Evolutionary conservation across 371 early-diverging fungal species (phyloP).

Genomic region (Mucor velutinosus): DNA sequence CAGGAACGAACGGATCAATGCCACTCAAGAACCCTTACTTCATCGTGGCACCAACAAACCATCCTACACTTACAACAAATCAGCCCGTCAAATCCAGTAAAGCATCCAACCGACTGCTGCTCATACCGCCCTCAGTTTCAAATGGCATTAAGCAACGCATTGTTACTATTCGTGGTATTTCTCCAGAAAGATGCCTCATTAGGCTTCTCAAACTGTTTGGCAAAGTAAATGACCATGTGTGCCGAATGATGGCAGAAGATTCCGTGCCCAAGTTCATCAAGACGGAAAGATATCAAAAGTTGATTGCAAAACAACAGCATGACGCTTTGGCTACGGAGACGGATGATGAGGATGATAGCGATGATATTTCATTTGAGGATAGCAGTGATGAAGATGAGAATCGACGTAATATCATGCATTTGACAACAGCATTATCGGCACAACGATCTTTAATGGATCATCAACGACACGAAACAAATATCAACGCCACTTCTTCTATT

Average conservation of each 20-base stretch:
- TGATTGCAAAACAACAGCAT: conserved; percentile 16
- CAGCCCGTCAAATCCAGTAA: background rate
- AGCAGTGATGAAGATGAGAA: conserved; percentile 12
- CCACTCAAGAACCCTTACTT: background rate
- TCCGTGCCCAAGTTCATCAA: conserved; percentile 77
- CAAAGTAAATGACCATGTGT: conserved; percentile 70
- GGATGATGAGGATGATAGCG: background rate
- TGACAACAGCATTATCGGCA: conserved; percentile 9
- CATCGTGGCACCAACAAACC: background rate
- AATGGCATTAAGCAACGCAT: conserved; percentile 3
- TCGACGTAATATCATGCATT: background rate
- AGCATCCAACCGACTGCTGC: background rate
- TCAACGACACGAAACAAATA: background rate
- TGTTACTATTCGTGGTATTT: conserved; percentile 5
- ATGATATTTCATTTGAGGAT: background rate
- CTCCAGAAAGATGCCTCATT: conserved; percentile 18
- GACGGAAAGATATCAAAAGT: conserved; percentile 59
- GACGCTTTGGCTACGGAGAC: background rate
- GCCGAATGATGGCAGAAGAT: conserved; percentile 75
- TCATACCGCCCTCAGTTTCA: conserved; percentile 14
- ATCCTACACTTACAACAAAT: background rate
- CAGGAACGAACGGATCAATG: background rate
- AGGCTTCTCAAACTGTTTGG: conserved; percentile 55
- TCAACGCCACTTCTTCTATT: background rate
- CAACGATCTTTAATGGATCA: conserved; percentile 13